Base-by-base conservation (phyloP, 2,329 filamentous ascomycete species). In the Ceratocystis colombiana region DNA sequence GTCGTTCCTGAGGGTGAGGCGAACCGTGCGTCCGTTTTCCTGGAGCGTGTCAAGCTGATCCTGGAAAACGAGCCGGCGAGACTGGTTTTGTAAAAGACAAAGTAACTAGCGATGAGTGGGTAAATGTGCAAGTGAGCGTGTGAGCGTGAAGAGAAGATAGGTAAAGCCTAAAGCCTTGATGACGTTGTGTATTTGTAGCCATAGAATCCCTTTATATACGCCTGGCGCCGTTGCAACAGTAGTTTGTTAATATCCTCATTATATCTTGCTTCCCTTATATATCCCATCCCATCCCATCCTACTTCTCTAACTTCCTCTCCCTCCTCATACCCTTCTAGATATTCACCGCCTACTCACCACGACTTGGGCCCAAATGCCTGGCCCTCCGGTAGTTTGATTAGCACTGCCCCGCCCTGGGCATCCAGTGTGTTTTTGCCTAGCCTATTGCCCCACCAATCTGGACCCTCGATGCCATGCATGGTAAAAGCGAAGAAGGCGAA, bases 11-110 rank as follows among this genome's bases (percentile, higher is more conserved):
- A 83, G 76, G 84, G 83, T 7, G 94, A 99, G 75, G 88, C 92
- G 81, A 84, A 86, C 78, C 82, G 91, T 71, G 94, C 90, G 15
- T 81, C 84, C 72, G 80, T 87, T 10, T 99, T 96, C 78, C 76
- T 99, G 70, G 88, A 93, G 77, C 84, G 90, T 71, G 83, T 96
- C 73, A 96, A 96, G 84, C 78, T 81, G 59, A 86, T 93, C 30
- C 76, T 99, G 71, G 90, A 95, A 76, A 81, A 84, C 70, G 88
- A 94, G 76, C 90, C 90, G 15, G 89, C 86, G 44, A 82, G 86
- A 71, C 76, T 96, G 72, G 84, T 95, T 61, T 72, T 86, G 73
- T 86, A 75, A 80, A 68, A 63, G 67, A 30, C 17, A 41, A 41
- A 41, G 37, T 37, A 53, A 25, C 20, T 25, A 53, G 22, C 48